A percentile compares a stretch with the other conserved stretches of the same genome.
Conservation (phyloP, 2,329 filamentous ascomycete genomes). For the Fusarium brevicatenulatum region DNA sequence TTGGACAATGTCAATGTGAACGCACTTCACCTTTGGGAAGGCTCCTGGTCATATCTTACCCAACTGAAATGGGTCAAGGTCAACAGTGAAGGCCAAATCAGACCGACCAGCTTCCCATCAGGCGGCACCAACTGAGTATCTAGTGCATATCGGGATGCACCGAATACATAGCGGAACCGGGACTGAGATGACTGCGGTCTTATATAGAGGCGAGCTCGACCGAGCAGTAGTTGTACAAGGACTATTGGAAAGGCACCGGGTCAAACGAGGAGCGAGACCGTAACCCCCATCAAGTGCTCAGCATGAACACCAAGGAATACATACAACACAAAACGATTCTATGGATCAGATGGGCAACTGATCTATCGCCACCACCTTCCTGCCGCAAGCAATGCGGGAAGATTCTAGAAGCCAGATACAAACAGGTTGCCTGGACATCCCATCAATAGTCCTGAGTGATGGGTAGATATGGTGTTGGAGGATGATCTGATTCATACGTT, state of each 20-base stretch:
- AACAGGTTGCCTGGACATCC: background rate
- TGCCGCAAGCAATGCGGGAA: background rate
- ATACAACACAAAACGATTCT: background rate
- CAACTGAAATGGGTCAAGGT: slow-evolving; percentile 82
- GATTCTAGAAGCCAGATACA: background rate
- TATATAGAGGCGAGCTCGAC: background rate
- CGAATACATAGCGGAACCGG: background rate
- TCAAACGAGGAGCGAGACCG: background rate
- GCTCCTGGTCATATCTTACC: slow-evolving; percentile 82
- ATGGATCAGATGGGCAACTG: background rate
- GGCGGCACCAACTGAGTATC: slow-evolving; percentile 26
- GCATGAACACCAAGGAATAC: background rate
- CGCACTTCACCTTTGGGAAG: slow-evolving; percentile 79
- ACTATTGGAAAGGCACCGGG: background rate
- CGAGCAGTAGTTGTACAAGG: background rate
- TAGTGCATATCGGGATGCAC: background rate
- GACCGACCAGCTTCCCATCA: slow-evolving; percentile 83
- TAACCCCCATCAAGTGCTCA: background rate
- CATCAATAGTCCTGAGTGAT: background rate
- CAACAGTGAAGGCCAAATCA: slow-evolving; percentile 69
- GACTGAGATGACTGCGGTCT: background rate
- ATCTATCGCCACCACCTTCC: background rate
- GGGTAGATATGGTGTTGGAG: background rate
- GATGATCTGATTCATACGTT: background rate
- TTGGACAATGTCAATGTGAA: slow-evolving; percentile 71